Conservation (phyloP, 2,329 filamentous ascomycete genomes). For the Penicillium brasilianum region DNA sequence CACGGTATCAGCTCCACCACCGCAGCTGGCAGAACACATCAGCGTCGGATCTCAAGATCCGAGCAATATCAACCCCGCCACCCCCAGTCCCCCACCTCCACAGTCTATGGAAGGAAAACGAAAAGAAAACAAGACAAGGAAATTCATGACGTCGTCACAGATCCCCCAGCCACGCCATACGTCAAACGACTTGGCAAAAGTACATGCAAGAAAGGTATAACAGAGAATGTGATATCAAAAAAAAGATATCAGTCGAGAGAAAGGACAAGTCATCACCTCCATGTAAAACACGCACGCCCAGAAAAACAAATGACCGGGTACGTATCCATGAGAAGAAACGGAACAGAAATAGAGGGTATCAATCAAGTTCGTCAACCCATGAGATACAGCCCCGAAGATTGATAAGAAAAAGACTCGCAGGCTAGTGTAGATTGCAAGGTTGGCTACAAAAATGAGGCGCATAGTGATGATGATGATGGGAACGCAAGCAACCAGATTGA, state of each 20-base stretch:
- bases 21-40: not conserved
- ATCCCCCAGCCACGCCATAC: slow-evolving; percentile 22
- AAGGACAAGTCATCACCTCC: not conserved
- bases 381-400: slow-evolving; percentile 23
- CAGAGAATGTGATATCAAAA: slow-evolving; percentile 1
- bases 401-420: not conserved
- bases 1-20: not conserved
- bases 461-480: not conserved
- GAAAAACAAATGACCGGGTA: slow-evolving; percentile 10
- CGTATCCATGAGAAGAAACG: slow-evolving; percentile 21
- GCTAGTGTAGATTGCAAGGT: slow-evolving; percentile 2
- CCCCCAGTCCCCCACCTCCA: slow-evolving; percentile 9
- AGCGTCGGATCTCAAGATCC: not conserved
- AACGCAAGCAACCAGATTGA: not conserved
- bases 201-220: slow-evolving; percentile 12
- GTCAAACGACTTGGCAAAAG: slow-evolving; percentile 17
- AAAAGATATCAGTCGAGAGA: not conserved
- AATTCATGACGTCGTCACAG: slow-evolving; percentile 34
- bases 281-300: not conserved
- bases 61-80: not conserved
- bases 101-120: slow-evolving; percentile 22
- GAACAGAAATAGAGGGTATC: slow-evolving; percentile 22
- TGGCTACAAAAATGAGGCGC: slow-evolving; percentile 12
- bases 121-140: slow-evolving; percentile 23
- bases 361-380: slow-evolving; percentile 25